Conservation (phyloP, 164 flowering plant species). For the Berberis thunbergii region DNA sequence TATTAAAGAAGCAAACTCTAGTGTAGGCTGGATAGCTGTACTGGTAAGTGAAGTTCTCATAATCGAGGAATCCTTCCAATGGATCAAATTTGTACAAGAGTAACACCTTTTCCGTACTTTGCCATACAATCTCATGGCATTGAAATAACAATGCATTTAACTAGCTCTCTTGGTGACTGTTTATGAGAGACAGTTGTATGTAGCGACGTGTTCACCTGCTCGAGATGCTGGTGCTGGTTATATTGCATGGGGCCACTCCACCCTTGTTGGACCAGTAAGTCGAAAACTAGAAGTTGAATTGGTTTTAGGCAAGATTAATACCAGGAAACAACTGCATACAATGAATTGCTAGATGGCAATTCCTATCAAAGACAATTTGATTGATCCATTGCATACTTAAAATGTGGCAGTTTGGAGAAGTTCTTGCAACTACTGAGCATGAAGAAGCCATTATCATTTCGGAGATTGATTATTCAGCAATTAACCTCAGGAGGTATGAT, state of each 20-base stretch:
- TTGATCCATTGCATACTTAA: not conserved
- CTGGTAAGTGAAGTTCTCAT: too few relatives aligned
- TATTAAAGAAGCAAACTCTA: not conserved
- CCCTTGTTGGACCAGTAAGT: slow-evolving; percentile 95
- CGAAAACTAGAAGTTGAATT: not conserved
- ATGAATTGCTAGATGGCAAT: not conserved
- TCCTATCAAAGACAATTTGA: not conserved
- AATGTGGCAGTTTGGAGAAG: slow-evolving; percentile 73
- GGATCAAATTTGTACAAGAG: too few relatives aligned
- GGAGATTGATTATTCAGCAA: slow-evolving; percentile 73
- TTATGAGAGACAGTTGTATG: slow-evolving; percentile 51
- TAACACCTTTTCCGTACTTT: too few relatives aligned
- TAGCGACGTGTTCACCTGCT: slow-evolving; percentile 98
- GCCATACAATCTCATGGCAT: too few relatives aligned
- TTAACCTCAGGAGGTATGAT: slow-evolving; percentile 66
- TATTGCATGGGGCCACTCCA: slow-evolving; percentile 97
- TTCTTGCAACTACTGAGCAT: slow-evolving; percentile 83
- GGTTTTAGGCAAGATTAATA: not conserved
- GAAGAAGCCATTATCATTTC: slow-evolving; percentile 70
- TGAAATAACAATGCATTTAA: too few relatives aligned
- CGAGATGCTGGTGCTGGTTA: slow-evolving; percentile 76
- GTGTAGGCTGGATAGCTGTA: too few relatives aligned
- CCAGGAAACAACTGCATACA: not conserved
- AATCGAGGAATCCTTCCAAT: too few relatives aligned
- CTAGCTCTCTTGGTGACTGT: not conserved